Evolutionary conservation across 257 asterid genomes (phyloP).

Genomic region (Petunia secreta): DNA sequence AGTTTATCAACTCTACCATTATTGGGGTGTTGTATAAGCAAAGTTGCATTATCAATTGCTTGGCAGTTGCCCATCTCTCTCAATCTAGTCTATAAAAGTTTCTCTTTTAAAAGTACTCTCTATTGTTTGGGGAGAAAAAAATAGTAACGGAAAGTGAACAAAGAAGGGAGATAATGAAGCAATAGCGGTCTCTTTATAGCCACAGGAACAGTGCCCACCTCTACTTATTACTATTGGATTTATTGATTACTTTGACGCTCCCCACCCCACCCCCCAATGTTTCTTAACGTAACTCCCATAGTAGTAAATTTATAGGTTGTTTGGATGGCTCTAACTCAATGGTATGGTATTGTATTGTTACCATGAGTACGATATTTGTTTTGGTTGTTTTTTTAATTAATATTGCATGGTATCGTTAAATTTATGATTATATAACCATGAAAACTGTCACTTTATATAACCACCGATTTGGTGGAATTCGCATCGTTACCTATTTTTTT

Average conservation of each 20-base stretch:
- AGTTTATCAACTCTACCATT: conserved; percentile 70
- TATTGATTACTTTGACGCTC: too few relatives aligned
- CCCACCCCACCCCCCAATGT: background rate
- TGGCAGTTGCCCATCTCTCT: conserved; percentile 87
- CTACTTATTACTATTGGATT: background rate
- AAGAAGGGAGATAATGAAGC: conserved; percentile 24
- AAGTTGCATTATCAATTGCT: conserved; percentile 81
- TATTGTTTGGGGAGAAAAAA: background rate
- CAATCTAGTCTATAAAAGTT: background rate
- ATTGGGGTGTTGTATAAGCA: conserved; percentile 68
- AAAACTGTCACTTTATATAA: too few relatives aligned
- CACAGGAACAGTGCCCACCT: background rate
- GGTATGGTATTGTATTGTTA: too few relatives aligned
- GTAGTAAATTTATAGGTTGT: too few relatives aligned
- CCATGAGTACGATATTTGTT: too few relatives aligned
- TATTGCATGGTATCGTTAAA: too few relatives aligned
- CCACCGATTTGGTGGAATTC: too few relatives aligned
- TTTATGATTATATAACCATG: too few relatives aligned
- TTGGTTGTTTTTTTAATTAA: too few relatives aligned
- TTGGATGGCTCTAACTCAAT: too few relatives aligned
- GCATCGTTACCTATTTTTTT: too few relatives aligned
- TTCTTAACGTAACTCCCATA: background rate
- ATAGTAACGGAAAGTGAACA: conserved; percentile 18
- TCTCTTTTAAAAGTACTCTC: background rate
- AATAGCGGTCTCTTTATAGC: conserved; percentile 24